Evolutionary conservation across 2,329 filamentous ascomycete species (phyloP).

Genomic region (Corniculantispora saksenae): DNA sequence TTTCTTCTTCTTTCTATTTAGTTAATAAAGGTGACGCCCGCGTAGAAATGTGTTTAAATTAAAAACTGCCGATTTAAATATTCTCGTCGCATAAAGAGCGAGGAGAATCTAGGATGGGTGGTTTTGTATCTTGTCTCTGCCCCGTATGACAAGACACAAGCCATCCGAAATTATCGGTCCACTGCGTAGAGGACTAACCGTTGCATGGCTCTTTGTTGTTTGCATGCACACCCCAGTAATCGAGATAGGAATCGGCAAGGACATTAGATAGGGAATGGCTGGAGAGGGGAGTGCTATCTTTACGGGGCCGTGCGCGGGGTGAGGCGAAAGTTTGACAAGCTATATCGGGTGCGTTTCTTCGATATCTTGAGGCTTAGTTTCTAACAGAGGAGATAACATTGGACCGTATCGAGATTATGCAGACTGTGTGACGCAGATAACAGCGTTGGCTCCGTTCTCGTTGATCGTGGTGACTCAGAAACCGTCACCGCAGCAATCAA

Average conservation of each 20-base stretch:
- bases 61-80: slow-evolving; percentile 3
- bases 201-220: background rate
- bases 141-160: background rate
- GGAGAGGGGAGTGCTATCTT: slow-evolving; percentile 12
- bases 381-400: background rate
- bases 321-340: background rate
- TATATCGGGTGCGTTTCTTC: background rate
- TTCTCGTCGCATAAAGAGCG: background rate
- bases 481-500: background rate
- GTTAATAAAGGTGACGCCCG: slow-evolving; percentile 20
- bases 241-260: background rate
- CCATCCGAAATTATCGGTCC: background rate
- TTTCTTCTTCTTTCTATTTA: slow-evolving; percentile 12
- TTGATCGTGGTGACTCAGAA: too few relatives aligned
- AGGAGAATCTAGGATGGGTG: slow-evolving; percentile 12
- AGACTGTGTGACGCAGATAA: background rate
- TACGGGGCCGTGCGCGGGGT: background rate
- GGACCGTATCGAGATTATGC: background rate
- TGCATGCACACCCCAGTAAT: background rate
- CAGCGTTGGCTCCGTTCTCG: background rate
- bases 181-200: background rate
- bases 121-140: background rate
- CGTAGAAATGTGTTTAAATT: slow-evolving; percentile 2
- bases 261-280: background rate
- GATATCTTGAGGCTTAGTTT: background rate